phyloP scores from a whole-genome alignment of 2,329 filamentous ascomycete species.

The Pestalotiopsis sp. region DNA sequence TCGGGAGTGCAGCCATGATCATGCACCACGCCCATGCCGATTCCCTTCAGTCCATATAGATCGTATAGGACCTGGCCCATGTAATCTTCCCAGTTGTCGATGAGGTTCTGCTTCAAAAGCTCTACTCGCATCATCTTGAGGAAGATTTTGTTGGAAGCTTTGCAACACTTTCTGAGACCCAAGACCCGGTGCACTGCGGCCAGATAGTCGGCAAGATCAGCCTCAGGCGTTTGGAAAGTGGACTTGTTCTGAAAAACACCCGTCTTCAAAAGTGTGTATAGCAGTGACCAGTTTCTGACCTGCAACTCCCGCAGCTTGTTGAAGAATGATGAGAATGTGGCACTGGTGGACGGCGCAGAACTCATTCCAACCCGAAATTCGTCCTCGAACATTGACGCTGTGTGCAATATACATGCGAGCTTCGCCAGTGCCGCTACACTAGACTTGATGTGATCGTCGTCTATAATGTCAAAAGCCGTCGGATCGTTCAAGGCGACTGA shows the following conservation, averaged over 20 bases:
- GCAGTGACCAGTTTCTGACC: slow-evolving; percentile 83
- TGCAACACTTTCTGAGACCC: slow-evolving; percentile 84
- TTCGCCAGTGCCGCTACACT: slow-evolving; percentile 74
- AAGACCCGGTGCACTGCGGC: slow-evolving; percentile 82
- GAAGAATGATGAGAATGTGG: slow-evolving; percentile 60
- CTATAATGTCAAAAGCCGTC: slow-evolving; percentile 79
- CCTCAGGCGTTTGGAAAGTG: slow-evolving; percentile 66
- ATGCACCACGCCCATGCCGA: slow-evolving; percentile 65
- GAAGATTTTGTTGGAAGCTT: slow-evolving; percentile 82
- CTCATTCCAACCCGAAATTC: slow-evolving; percentile 78
- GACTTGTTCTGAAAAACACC: slow-evolving; percentile 69
- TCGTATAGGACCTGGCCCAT: slow-evolving; percentile 85
- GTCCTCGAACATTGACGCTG: slow-evolving; percentile 82
- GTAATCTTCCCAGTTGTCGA: slow-evolving; percentile 85
- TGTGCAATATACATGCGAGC: slow-evolving; percentile 76
- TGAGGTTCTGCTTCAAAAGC: slow-evolving; percentile 73
- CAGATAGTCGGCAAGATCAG: slow-evolving; percentile 78
- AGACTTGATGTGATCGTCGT: slow-evolving; percentile 74
- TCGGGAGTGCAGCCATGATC: slow-evolving; percentile 83
- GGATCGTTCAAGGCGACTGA: slow-evolving; percentile 68
- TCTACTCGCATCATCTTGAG: slow-evolving; percentile 88
- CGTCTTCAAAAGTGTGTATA: slow-evolving; percentile 80
- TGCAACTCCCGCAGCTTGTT: slow-evolving; percentile 85
- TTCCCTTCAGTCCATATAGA: slow-evolving; percentile 77
- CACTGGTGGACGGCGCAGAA: slow-evolving; percentile 59